Conservation (phyloP, 768 basidiomycete species). For the Auriscalpium orientale region DNA sequence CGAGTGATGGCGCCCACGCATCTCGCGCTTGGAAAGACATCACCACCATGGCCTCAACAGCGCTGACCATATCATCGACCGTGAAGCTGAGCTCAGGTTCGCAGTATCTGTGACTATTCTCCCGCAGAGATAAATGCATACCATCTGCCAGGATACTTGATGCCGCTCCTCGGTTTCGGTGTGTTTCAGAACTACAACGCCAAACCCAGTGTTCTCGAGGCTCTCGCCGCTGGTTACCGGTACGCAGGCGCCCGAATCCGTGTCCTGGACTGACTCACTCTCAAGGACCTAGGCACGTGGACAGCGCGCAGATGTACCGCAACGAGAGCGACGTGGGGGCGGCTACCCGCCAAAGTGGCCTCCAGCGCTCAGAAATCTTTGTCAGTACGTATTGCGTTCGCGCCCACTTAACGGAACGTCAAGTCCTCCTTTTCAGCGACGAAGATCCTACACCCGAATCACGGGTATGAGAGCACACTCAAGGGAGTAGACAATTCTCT, state of each 20-base stretch:
- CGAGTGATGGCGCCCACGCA: too few species aligned
- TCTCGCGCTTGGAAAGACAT: too few species aligned
- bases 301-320: slow-evolving; percentile 62
- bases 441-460: slow-evolving; percentile 12
- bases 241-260: slow-evolving; percentile 12
- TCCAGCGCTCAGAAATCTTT: slow-evolving; percentile 54
- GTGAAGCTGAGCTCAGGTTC: background rate
- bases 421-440: slow-evolving; percentile 12
- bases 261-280: background rate
- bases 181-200: slow-evolving; percentile 62
- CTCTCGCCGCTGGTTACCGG: slow-evolving; percentile 63
- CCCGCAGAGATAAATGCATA: too few species aligned
- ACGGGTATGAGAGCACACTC: slow-evolving; percentile 2
- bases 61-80: background rate
- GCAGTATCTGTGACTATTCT: too few species aligned
- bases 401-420: too few species aligned
- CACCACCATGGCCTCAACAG: background rate
- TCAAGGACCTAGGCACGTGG: slow-evolving; percentile 48
- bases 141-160: slow-evolving; percentile 34
- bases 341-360: slow-evolving; percentile 47
- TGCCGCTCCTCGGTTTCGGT: slow-evolving; percentile 63
- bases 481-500: slow-evolving; percentile 4
- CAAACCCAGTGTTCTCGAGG: slow-evolving; percentile 46
- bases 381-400: slow-evolving; percentile 44
- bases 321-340: slow-evolving; percentile 59